phyloP scores from a whole-genome alignment of 192 early-diverging fungal species.

The Gonapodya prolifera region DNA sequence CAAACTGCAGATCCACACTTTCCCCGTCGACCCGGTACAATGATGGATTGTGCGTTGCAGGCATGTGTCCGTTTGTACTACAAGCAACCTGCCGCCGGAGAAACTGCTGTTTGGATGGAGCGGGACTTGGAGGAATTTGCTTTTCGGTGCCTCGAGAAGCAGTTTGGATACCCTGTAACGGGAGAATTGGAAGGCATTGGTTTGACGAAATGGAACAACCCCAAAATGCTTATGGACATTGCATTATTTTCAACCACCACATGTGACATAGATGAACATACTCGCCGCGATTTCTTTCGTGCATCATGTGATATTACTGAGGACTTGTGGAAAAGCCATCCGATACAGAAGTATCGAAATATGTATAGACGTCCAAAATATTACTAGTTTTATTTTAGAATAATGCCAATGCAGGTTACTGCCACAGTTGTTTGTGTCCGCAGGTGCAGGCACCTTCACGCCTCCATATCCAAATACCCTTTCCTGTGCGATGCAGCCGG shows the following conservation, averaged over 20 bases:
- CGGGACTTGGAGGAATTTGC: neutral
- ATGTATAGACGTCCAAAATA: neutral
- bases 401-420: neutral
- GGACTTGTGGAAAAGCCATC: neutral
- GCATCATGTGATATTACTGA: neutral
- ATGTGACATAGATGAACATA: neutral
- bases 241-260: neutral
- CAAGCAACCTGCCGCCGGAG: neutral
- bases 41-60: neutral
- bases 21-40: neutral
- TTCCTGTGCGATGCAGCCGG: neutral
- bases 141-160: neutral
- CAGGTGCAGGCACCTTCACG: neutral
- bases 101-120: neutral
- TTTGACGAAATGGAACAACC: neutral
- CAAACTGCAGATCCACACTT: neutral
- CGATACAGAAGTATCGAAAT: neutral
- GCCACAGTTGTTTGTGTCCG: neutral
- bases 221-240: neutral
- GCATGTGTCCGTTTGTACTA: neutral
- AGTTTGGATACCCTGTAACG: neutral
- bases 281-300: neutral
- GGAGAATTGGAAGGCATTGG: neutral
- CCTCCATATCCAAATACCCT: neutral
- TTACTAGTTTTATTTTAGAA: neutral